Conservation (phyloP, 192 early-diverging fungal genomes). For the Podila verticillata region DNA sequence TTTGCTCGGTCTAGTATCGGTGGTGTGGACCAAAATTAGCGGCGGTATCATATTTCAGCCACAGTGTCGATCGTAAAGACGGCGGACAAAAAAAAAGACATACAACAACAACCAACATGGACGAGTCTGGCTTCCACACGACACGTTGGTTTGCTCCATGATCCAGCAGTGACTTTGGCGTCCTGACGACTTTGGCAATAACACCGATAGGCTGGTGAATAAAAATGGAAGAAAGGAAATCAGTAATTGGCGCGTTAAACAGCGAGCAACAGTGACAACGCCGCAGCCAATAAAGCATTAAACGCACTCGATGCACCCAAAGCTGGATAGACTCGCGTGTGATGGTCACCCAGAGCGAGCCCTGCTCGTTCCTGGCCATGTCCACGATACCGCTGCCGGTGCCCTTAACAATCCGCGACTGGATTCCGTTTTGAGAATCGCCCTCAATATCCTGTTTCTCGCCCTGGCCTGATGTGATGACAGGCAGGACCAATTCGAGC, state of each 20-base stretch:
- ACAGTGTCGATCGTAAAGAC: background rate
- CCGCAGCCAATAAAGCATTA: no score
- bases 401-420: constrained; percentile 33
- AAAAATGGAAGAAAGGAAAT: background rate
- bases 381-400: constrained; percentile 54
- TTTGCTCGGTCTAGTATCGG: constrained; percentile 65
- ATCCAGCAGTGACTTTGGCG: constrained; percentile 70
- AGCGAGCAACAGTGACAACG: no score
- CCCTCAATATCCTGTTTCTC: constrained; percentile 16
- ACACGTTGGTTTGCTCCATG: constrained; percentile 78
- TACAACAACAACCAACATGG: constrained; percentile 73
- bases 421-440: constrained; percentile 32
- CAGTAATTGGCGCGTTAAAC: background rate
- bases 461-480: constrained; percentile 35
- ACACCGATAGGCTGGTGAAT: constrained; percentile 68
- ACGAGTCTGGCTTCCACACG: constrained; percentile 80
- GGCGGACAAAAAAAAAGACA: constrained; percentile 6
- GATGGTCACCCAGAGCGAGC: constrained; percentile 69
- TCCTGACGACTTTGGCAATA: constrained; percentile 69
- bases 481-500: constrained; percentile 37
- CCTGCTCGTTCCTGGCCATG: constrained; percentile 56
- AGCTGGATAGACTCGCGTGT: constrained; percentile 69
- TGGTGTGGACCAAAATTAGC: background rate
- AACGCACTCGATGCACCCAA: constrained; percentile 70
- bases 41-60: background rate